phyloP scores from a whole-genome alignment of 345 rosid species.

The Ceriops decandra region DNA sequence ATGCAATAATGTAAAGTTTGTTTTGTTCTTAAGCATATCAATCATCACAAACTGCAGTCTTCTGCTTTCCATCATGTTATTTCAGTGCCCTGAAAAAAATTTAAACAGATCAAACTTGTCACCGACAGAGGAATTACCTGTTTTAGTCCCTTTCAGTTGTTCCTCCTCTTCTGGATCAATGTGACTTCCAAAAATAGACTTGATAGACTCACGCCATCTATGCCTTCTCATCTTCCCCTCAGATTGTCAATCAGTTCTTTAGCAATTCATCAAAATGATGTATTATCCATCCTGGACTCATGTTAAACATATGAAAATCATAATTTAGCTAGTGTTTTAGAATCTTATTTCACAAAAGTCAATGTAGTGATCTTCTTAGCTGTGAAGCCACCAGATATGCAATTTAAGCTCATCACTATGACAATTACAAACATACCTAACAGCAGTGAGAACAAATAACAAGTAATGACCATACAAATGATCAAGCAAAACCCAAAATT shows the following conservation, averaged over 20 bases:
- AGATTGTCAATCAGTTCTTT: conserved; percentile 17
- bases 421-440: no score
- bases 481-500: no score
- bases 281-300: conserved; percentile 28
- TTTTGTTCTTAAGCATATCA: no score
- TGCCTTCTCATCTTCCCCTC: conserved; percentile 55
- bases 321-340: background rate
- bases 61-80: background rate
- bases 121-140: conserved; percentile 39
- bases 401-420: no score
- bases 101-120: background rate
- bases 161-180: conserved; percentile 65
- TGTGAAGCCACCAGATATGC: no score
- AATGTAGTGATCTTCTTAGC: no score
- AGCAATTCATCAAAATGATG: conserved; percentile 16
- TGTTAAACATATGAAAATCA: conserved; percentile 12
- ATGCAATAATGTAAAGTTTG: no score
- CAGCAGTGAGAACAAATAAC: no score
- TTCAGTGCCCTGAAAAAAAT: background rate
- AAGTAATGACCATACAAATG: no score
- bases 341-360: background rate
- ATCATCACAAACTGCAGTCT: background rate
- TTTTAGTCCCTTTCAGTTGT: conserved; percentile 65
- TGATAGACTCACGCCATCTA: conserved; percentile 53
- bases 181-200: conserved; percentile 65